Evolutionary conservation across 768 basidiomycete species (phyloP).

Genomic region (Boletus subparvulus): DNA sequence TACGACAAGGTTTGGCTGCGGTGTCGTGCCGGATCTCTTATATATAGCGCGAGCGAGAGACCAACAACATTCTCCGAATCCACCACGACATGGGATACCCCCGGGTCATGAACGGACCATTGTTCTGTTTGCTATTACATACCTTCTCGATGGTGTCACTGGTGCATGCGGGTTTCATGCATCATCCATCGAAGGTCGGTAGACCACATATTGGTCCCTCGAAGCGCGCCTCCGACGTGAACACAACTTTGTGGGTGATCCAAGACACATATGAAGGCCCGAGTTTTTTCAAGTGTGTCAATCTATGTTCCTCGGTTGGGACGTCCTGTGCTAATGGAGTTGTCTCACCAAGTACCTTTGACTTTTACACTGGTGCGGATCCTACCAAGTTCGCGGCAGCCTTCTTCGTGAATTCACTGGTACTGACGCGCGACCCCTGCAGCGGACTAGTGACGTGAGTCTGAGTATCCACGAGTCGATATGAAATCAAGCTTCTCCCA

Average conservation of each 20-base stretch:
- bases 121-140: constrained; percentile 14
- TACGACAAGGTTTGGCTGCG: constrained; percentile 19
- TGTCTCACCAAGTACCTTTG: constrained; percentile 44
- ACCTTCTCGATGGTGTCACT: constrained; percentile 12
- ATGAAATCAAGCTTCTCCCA: constrained; percentile 30
- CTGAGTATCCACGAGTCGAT: neutral
- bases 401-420: constrained; percentile 7
- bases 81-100: constrained; percentile 17
- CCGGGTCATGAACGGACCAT: constrained; percentile 2
- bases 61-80: constrained; percentile 3
- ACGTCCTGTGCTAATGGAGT: constrained; percentile 3
- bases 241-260: constrained; percentile 61
- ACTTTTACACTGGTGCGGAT: constrained; percentile 60
- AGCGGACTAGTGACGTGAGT: constrained; percentile 74
- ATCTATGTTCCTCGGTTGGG: neutral
- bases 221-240: constrained; percentile 16
- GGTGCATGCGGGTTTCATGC: constrained; percentile 13
- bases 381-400: constrained; percentile 53
- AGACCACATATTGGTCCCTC: constrained; percentile 3
- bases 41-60: neutral
- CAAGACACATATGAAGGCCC: constrained; percentile 65
- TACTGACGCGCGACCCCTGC: constrained; percentile 14
- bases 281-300: constrained; percentile 67
- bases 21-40: constrained; percentile 3
- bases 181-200: neutral